Evolutionary conservation across 805 yeast species (phyloP), one percentile per base, ranked within the genome.

Genomic region (Candida ipomoeae): DNA sequence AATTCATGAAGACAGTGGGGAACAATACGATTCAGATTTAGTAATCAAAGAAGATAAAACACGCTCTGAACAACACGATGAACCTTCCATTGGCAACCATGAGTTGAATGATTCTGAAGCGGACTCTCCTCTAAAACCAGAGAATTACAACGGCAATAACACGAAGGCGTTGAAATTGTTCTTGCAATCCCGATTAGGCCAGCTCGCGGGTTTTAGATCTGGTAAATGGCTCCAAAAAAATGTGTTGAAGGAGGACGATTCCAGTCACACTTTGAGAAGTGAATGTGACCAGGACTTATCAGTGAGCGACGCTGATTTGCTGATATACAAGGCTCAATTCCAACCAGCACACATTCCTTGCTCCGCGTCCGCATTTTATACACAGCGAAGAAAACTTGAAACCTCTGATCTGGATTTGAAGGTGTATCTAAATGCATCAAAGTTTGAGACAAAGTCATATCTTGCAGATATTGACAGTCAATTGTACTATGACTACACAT

Each of bases 311-410:
- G 17, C 35, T 5, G 57, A 55, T 37, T 21, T 51, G 44, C 43
- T 18, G 13, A n/a, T 53, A 3, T 55, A 55, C 43, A 36, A 13
- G 15, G 32, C 17, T 2, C 52, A 49, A 33, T 48, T 55, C 26
- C 50, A 53, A 10, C 51, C 50, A 13, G 55, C 56, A n/a, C 31
- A 41, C 18, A 44, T 51, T 31, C 56, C 55, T 33, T 33, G 45
- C 38, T 33, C 17, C 14, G n/a, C 23, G 10, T 34, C 38, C 31
- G 18, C 23, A 17, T 20, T 17, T n/a, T 20, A 32, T 14, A 21
- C 37, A 6, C 37, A 20, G n/a, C n/a, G 38, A n/a, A 33, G 45
- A 34, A 42, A 42, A 15, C 20, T 33, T 15, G 45, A 42, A n/a
- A 42, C 45, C 26, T 20, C 45, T 32, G 45, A 42, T 33, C 17